Base-by-base conservation (phyloP, 345 rosid species). In the Diplotaxis tenuifolia region DNA sequence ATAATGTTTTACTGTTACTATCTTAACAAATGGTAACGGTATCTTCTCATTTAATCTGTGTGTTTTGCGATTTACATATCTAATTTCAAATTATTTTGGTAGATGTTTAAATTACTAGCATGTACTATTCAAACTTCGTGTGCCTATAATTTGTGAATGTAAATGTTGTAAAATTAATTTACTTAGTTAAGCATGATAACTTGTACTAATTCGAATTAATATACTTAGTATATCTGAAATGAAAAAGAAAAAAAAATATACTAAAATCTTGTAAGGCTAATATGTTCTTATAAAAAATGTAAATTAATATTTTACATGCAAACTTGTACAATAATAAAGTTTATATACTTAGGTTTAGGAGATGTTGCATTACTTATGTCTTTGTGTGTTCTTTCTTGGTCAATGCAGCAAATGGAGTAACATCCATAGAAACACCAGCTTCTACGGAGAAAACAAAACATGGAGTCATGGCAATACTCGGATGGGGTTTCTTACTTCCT, bases 401-500 rank as follows among this genome's bases (percentile, higher is more conserved):
- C 42, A 21, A 21, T 23, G 67, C 38, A 76, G 80, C 76, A 6
- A 71, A 40, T 64, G 88, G 89, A 70, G 80, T 75, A 59, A 78
- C 79, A 9, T 82, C 88, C 1, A 65, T 68, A 27, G 49, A 71
- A 28, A 36, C 52, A 58, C 50, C 75, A 19, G 76, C 60, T 27
- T 77, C 83, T 25, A 81, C 75, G n/a, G 58, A 80, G 82, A 94
- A 79, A 83, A 94, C 74, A 66, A 88, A 79, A 60, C 96, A 94
- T 75, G 97, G 97, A 69, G 71, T 84, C 11, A 58, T 91, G 81
- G 96, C 87, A 31, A 68, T 87, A 8, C 59, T 91, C 0, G 93
- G 81, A 68, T 94, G 98, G 98, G 96, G 93, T 36, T 61, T 87
- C 31, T 57, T 94, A 27, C 92, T 89, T 65, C 98, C 97, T 5